Evolutionary conservation across 23 red algal genomes (phyloP).

Genomic region (Porphyridium purpureum): DNA sequence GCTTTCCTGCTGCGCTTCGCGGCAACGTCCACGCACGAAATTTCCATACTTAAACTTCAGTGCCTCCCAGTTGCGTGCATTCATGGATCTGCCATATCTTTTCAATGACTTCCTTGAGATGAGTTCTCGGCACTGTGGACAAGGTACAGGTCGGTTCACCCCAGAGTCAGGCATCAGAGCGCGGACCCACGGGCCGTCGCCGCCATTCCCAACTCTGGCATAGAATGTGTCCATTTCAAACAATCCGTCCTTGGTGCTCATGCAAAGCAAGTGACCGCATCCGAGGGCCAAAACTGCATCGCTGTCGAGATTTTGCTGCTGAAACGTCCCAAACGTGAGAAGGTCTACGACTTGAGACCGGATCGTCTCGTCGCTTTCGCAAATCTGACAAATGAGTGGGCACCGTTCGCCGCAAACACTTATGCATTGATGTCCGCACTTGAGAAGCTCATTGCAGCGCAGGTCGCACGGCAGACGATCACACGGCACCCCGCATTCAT

Average conservation of each 20-base stretch:
- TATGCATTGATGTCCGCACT: slow-evolving; percentile 15
- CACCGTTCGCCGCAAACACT: slow-evolving; percentile 16
- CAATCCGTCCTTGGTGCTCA: slow-evolving; percentile 3
- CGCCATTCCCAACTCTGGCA: background rate
- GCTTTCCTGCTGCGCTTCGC: too few relatives aligned
- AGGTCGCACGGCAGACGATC: slow-evolving; percentile 8
- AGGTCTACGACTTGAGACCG: background rate
- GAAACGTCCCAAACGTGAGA: background rate
- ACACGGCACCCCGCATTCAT: slow-evolving; percentile 13
- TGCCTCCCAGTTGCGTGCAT: too few relatives aligned
- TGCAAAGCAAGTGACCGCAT: slow-evolving; percentile 11
- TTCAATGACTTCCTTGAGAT: too few relatives aligned
- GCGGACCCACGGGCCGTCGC: too few relatives aligned
- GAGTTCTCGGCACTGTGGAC: too few relatives aligned
- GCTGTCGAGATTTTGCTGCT: slow-evolving; percentile 2
- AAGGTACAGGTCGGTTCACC: too few relatives aligned
- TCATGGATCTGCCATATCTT: too few relatives aligned
- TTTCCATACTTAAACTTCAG: too few relatives aligned
- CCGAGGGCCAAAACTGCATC: slow-evolving; percentile 4
- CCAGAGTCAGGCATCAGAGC: too few relatives aligned
- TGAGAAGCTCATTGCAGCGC: slow-evolving; percentile 1
- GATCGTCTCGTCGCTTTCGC: slow-evolving; percentile 5
- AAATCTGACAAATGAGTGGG: slow-evolving; percentile 8
- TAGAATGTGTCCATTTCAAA: slow-evolving; percentile 11
- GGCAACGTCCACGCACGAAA: too few relatives aligned